These are phyloP conservation scores for Miamiensis avidus DNA, from an alignment of 169 alveolate genomes.

Conservation along the genomic window DNA sequence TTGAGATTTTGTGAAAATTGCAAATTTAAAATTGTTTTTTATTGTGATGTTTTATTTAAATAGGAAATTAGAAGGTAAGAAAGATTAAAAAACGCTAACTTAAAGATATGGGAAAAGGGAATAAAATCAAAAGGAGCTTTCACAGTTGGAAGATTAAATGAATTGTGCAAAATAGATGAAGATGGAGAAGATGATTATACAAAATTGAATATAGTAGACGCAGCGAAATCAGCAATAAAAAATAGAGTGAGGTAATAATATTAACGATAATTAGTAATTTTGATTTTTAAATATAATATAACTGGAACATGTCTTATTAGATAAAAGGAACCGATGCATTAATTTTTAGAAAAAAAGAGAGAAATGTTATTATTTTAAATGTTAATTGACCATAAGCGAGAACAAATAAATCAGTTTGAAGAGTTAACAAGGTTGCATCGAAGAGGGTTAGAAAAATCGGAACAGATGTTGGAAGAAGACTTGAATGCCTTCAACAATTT, in stretches of 20 bases:
- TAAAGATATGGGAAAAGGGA: conserved; percentile 55
- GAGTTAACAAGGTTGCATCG: conserved; percentile 64
- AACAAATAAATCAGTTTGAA: conserved; percentile 67
- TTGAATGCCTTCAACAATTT: conserved; percentile 65
- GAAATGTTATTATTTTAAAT: conserved; percentile 77
- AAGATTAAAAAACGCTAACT: conserved; percentile 17
- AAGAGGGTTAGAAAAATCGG: conserved; percentile 73
- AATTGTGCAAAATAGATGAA: conserved; percentile 14
- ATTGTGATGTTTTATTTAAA: no score
- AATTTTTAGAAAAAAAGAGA: conserved; percentile 75
- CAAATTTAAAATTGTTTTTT: neutral
- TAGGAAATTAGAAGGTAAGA: conserved; percentile 22
- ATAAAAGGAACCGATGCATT: conserved; percentile 66
- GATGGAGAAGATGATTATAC: conserved; percentile 37
- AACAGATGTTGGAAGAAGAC: conserved; percentile 74
- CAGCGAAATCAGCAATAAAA: conserved; percentile 52
- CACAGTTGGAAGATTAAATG: conserved; percentile 44
- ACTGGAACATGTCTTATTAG: conserved; percentile 47
- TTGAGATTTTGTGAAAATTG: neutral
- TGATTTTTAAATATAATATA: conserved; percentile 55
- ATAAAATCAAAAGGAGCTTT: conserved; percentile 40
- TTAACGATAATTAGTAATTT: conserved; percentile 1
- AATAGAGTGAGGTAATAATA: conserved; percentile 43
- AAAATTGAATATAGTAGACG: conserved; percentile 57
- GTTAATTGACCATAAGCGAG: conserved; percentile 69